Evolutionary conservation across 208 protist genomes (phyloP), one percentile per base, ranked within the genome.

Genomic region (Leishmania tarentolae): DNA sequence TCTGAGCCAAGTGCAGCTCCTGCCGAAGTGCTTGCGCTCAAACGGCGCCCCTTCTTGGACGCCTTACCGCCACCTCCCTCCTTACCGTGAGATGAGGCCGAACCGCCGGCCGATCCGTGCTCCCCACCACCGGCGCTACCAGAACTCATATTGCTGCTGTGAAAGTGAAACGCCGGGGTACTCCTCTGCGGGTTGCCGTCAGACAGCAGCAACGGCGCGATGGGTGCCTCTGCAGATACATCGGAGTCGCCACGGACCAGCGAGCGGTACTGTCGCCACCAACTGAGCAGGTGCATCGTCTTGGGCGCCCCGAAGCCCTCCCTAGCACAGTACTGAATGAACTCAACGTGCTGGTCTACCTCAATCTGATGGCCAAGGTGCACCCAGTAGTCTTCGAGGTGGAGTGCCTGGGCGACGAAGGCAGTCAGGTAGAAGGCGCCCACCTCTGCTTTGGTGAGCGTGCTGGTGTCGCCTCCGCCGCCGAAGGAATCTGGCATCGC

Each of bases 301-400:
- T 97, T 96, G 44, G 83, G 83, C 0, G 90, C 69, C 35, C 57
- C 66, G 71, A 91, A 96, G 83, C 83, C 84, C 44, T 91, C 79
- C 19, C 35, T 69, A 19, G 90, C 94, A 75, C 91, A 94, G 86
- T 92, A 96, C 35, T 82, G 86, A 28, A 96, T 50, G 31, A 93
- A 90, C 68, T 90, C 85, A 19, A 95, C 86, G 75, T 88, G 79
- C 11, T 87, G 78, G 72, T 97, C 94, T 37, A 97, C 90, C 61
- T 89, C 76, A 37, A 94, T 87, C 81, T 97, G 94, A 40, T 90
- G 84, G 3, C 78, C 76, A 19, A 97, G 87, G 82, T 93, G 83
- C 24, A 90, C 83, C 85, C 87, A 91, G 80, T 97, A 96, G 69
- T 90, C 83, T 31, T 90, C 87, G 37, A 83, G 83, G 69, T 82